Evolutionary conservation across 495 filamentous ascomycete species (phyloP).

Genomic region (Penicillium simplicissimum): DNA sequence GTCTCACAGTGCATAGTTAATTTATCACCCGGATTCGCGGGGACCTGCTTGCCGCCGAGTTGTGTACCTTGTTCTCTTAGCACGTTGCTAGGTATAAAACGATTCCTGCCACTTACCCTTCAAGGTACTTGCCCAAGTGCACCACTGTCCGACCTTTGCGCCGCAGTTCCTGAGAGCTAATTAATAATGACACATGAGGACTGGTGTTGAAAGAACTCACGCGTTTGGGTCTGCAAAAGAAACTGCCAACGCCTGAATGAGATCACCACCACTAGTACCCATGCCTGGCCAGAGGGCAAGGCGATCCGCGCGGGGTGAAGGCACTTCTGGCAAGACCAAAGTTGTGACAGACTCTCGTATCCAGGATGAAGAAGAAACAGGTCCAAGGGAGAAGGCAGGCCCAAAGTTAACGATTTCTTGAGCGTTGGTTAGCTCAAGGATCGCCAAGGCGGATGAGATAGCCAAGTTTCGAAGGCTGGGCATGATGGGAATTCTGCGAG

Average conservation of each 20-base stretch:
- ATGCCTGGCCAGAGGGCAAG: slow-evolving; percentile 42
- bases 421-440: background rate
- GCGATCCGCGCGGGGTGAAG: slow-evolving; percentile 30
- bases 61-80: background rate
- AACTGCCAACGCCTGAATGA: slow-evolving; percentile 40
- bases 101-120: background rate
- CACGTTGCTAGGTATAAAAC: background rate
- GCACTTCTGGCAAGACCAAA: slow-evolving; percentile 30
- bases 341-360: slow-evolving; percentile 40
- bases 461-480: background rate
- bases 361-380: slow-evolving; percentile 29
- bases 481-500: background rate
- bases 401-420: slow-evolving; percentile 31
- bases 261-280: slow-evolving; percentile 40
- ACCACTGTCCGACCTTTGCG: background rate
- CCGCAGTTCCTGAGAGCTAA: background rate
- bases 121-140: background rate
- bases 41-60: background rate
- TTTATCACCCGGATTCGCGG: background rate
- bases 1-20: background rate
- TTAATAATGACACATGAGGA: too few relatives aligned
- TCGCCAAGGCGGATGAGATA: background rate
- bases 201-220: background rate
- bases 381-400: slow-evolving; percentile 36
- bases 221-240: slow-evolving; percentile 34